phyloP scores from a whole-genome alignment of 805 yeast genomes.

The Myxozyma udenii region DNA sequence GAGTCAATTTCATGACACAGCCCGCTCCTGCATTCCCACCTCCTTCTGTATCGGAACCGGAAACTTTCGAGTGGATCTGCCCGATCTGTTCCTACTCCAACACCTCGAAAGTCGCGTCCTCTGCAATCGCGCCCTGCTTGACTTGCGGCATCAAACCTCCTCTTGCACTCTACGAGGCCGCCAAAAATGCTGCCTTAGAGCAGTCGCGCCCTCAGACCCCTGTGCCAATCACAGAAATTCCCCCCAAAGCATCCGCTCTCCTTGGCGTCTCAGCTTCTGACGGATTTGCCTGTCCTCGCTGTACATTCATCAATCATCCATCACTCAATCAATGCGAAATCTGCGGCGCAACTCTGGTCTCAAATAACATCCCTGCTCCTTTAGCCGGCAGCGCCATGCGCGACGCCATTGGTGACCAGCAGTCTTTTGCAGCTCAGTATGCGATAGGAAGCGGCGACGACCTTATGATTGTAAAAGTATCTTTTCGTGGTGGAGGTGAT shows the following conservation, averaged over 20 bases:
- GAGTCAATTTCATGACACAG: not conserved
- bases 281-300: conserved; percentile 48
- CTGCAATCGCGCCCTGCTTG: conserved; percentile 47
- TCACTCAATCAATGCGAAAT: conserved; percentile 76
- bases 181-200: not conserved
- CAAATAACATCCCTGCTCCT: conserved; percentile 34
- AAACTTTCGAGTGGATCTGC: conserved; percentile 64
- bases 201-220: not conserved
- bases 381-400: conserved; percentile 33
- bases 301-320: conserved; percentile 84
- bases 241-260: not conserved
- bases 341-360: conserved; percentile 62
- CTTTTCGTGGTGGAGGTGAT: conserved; percentile 75
- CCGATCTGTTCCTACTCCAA: conserved; percentile 83
- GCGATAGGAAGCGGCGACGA: conserved; percentile 8
- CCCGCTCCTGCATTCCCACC: conserved; percentile 1
- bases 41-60: not conserved
- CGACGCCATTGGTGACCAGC: conserved; percentile 5
- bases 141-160: conserved; percentile 61
- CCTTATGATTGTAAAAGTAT: conserved; percentile 53
- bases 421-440: not conserved
- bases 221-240: not conserved
- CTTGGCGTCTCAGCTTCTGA: not conserved
- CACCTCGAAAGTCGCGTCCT: conserved; percentile 39
- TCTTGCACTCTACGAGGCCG: conserved; percentile 10